Conservation (phyloP, 164 flowering plant species). For the Aristolochia contorta region DNA sequence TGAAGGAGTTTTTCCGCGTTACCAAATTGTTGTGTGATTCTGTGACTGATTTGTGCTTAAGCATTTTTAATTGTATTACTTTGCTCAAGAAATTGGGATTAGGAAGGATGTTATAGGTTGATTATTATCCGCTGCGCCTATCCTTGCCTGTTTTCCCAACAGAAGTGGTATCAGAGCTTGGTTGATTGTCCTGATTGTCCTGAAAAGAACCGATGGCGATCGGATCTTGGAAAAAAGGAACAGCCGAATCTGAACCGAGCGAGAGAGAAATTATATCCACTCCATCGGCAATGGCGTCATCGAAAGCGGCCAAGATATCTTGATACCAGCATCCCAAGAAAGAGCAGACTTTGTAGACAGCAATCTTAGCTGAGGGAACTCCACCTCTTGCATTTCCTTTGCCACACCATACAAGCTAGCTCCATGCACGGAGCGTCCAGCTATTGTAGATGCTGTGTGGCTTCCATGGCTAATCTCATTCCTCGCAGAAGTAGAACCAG, state of each 20-base stretch:
- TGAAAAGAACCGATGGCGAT: slow-evolving; percentile 10
- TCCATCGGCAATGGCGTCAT: slow-evolving; percentile 6
- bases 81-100: too few species aligned
- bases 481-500: neutral
- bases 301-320: neutral
- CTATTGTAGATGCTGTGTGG: slow-evolving; percentile 4
- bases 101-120: too few species aligned
- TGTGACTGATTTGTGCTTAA: too few species aligned
- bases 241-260: neutral
- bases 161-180: too few species aligned
- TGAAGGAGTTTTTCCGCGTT: too few species aligned
- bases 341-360: slow-evolving; percentile 5
- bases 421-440: neutral
- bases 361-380: slow-evolving; percentile 6
- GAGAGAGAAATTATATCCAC: slow-evolving; percentile 4
- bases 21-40: too few species aligned
- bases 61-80: too few species aligned
- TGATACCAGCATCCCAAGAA: neutral
- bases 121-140: too few species aligned
- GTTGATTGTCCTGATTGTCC: too few species aligned
- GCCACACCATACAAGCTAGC: slow-evolving; percentile 2
- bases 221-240: neutral
- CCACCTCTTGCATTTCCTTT: neutral
- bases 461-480: neutral
- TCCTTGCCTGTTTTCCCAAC: too few species aligned